phyloP scores from a whole-genome alignment of 805 yeast genomes.

The Candida patagonica region DNA sequence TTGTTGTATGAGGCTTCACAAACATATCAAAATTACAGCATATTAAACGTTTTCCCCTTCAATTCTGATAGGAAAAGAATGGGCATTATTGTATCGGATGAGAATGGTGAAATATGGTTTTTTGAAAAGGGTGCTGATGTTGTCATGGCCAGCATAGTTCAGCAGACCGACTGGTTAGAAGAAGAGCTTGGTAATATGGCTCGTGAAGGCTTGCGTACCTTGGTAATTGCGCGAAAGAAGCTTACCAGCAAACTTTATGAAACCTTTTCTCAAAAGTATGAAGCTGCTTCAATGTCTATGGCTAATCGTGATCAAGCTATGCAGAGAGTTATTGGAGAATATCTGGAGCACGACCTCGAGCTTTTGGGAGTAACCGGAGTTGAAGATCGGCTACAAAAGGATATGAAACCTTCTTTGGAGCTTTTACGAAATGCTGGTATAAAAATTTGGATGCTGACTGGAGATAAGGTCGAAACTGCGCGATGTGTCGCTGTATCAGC shows the following conservation, averaged over 20 bases:
- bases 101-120: constrained; percentile 70
- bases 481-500: constrained; percentile 97
- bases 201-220: constrained; percentile 91
- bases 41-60: constrained; percentile 84
- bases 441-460: constrained; percentile 98
- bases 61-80: constrained; percentile 92
- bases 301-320: constrained; percentile 64
- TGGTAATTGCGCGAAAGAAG: constrained; percentile 84
- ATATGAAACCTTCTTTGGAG: constrained; percentile 89
- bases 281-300: constrained; percentile 72
- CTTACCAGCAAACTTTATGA: constrained; percentile 46
- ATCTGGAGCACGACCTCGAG: constrained; percentile 75
- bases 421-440: constrained; percentile 91
- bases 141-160: constrained; percentile 79
- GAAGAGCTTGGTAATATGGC: constrained; percentile 98
- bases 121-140: constrained; percentile 94
- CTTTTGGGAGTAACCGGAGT: constrained; percentile 92
- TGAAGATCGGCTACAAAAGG: constrained; percentile 86
- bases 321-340: constrained; percentile 57
- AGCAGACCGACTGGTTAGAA: constrained; percentile 88
- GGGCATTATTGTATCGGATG: constrained; percentile 78
- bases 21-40: constrained; percentile 42
- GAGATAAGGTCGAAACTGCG: constrained; percentile 98
- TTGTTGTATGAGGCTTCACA: constrained; percentile 55
- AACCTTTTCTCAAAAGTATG: constrained; percentile 54